phyloP scores from a whole-genome alignment of 371 early-diverging fungal species.

The Mucor sp. region DNA sequence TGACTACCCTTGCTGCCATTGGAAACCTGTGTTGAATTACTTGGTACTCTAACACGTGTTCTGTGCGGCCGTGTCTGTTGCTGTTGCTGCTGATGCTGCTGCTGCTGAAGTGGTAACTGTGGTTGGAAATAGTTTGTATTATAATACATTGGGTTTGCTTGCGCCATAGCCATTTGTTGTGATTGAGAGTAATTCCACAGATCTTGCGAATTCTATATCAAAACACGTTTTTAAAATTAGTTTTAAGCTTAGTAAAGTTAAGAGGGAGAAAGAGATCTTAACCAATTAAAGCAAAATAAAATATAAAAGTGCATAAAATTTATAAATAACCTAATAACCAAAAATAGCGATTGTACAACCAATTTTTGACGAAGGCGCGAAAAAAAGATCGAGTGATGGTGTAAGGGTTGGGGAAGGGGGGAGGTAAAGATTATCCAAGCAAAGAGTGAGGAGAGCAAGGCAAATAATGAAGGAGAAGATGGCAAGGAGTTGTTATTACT shows the following conservation, averaged over 20 bases:
- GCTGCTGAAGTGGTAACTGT: neutral
- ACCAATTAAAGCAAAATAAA: conserved; percentile 9
- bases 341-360: conserved; percentile 23
- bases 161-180: neutral
- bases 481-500: neutral
- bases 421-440: neutral
- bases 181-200: neutral
- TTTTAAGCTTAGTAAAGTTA: conserved; percentile 4
- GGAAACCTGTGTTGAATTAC: conserved; percentile 8
- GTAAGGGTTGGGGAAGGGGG: conserved; percentile 3
- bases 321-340: conserved; percentile 31
- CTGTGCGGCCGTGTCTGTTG: conserved; percentile 4
- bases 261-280: neutral
- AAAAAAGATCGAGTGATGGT: conserved; percentile 1
- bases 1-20: neutral
- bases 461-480: neutral
- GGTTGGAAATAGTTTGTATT: conserved; percentile 10
- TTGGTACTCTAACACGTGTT: conserved; percentile 15
- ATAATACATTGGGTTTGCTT: neutral
- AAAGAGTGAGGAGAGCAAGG: neutral
- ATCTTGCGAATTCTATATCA: neutral
- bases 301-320: conserved; percentile 25
- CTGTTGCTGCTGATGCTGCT: conserved; percentile 17
- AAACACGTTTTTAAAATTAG: conserved; percentile 17
- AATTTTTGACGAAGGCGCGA: conserved; percentile 15